A percentile compares a stretch with the other conserved stretches of the same genome.
phyloP scores from a whole-genome alignment of 345 rosid species.

The Eucalyptus erythrocorys region DNA sequence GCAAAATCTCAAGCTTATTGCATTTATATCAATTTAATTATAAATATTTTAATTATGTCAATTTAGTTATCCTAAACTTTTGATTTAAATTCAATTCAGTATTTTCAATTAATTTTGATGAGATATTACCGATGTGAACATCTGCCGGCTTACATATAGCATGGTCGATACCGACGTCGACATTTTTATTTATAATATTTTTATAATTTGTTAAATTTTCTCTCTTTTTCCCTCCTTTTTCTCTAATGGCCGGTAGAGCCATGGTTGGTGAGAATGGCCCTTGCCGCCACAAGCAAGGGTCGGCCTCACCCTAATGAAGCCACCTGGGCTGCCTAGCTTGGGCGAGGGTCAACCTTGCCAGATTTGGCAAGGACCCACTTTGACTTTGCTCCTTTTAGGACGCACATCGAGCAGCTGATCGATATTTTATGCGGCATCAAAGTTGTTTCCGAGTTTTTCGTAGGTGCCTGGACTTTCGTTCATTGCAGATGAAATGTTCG shows the following conservation, averaged over 20 bases:
- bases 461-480: background rate
- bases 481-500: background rate
- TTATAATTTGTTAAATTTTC: too few species aligned
- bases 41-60: too few species aligned
- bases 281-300: background rate
- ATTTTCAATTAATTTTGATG: too few species aligned
- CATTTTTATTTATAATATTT: too few species aligned
- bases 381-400: background rate
- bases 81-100: too few species aligned
- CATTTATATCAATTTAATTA: fast-evolving
- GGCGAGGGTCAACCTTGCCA: background rate
- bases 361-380: too few species aligned
- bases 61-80: too few species aligned
- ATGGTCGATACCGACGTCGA: fast-evolving
- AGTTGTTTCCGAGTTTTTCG: background rate
- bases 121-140: fast-evolving
- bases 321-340: fast-evolving
- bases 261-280: background rate
- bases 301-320: background rate
- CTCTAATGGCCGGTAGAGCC: background rate
- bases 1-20: fast-evolving
- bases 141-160: fast-evolving
- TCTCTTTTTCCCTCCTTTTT: fast-evolving
- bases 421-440: background rate
- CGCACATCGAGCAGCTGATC: background rate